Evolutionary conservation across 768 basidiomycete genomes (phyloP), one percentile per base, ranked within the genome.

Genomic region (Daedaleopsis sinensis): DNA sequence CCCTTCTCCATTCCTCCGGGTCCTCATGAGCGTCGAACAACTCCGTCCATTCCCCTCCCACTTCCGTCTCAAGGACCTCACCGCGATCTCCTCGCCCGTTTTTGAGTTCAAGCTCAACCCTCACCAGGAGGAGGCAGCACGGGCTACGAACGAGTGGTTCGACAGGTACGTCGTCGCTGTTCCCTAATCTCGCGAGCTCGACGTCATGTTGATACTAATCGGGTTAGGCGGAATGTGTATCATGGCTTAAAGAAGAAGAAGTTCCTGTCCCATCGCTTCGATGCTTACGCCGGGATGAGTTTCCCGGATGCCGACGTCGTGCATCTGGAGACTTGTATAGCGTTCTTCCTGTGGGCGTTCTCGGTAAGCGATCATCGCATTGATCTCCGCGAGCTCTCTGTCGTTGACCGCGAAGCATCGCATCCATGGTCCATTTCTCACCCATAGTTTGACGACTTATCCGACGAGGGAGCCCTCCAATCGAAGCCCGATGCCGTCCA

Each of bases 341-440:
- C 73, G 23, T 77, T 77, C 59, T 77, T 76, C 66, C 69, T 77
- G 37, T 77, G 75, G 74, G 76, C 76, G 15, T 77, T 77, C 61
- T 68, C 76, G 24, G 76, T 78, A 57, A 55, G 54, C 54, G 32
- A 43, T 15, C 37, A 15, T 32, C 10, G 3, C 19, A n/a, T 16
- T 5, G 70, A 65, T 37, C 47, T 53, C 16, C 36, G 38, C 32
- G 3, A n/a, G 23, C 35, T 10, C 7, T 52, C 6, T 37, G 1
- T 6, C 24, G 12, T 48, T n/a, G 21, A 16, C 38, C 16, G 19
- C 23, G 16, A 47, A 10, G 15, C 43, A 11, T 23, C 44, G 16
- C 38, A 11, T 32, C 21, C 39, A 39, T 21, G n/a, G 13, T 32
- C 21, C 39, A 39, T 21, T 15, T 51, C 24, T 21, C 32, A 32